phyloP scores from a whole-genome alignment of 495 filamentous ascomycete species.

The Neurospora cerealis region DNA sequence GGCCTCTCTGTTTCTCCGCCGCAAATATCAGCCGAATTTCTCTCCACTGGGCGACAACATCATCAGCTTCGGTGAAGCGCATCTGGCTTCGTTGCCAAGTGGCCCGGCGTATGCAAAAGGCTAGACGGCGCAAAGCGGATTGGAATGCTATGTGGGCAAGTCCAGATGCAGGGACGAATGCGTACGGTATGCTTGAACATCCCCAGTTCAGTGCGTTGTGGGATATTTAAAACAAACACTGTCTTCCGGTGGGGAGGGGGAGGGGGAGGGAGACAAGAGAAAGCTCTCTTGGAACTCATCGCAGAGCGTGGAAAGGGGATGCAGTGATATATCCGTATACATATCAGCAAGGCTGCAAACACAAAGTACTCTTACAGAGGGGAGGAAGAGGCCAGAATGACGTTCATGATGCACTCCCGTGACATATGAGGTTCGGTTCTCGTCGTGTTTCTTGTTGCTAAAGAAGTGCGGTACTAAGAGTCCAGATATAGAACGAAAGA shows the following conservation, averaged over 20 bases:
- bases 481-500: background rate
- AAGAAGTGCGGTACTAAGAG: background rate
- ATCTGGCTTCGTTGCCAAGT: slow-evolving; percentile 29
- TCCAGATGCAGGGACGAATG: slow-evolving; percentile 45
- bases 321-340: background rate
- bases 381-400: background rate
- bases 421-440: background rate
- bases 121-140: slow-evolving; percentile 44
- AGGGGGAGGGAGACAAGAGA: background rate
- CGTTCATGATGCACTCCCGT: background rate
- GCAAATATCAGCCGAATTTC: background rate
- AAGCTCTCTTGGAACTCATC: background rate
- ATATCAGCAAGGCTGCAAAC: background rate
- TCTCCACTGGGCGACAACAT: slow-evolving; percentile 30
- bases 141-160: slow-evolving; percentile 44
- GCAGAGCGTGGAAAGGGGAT: background rate
- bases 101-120: slow-evolving; percentile 30
- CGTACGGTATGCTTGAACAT: slow-evolving; percentile 13
- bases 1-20: slow-evolving; percentile 41
- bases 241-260: background rate
- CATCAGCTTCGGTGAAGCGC: slow-evolving; percentile 38
- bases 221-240: background rate
- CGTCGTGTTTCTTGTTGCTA: background rate
- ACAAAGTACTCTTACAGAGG: background rate
- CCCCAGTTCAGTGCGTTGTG: background rate